These are phyloP conservation scores for Exophiala viscosa DNA, from an alignment of 2,329 filamentous ascomycete species.

Conservation along the genomic window DNA sequence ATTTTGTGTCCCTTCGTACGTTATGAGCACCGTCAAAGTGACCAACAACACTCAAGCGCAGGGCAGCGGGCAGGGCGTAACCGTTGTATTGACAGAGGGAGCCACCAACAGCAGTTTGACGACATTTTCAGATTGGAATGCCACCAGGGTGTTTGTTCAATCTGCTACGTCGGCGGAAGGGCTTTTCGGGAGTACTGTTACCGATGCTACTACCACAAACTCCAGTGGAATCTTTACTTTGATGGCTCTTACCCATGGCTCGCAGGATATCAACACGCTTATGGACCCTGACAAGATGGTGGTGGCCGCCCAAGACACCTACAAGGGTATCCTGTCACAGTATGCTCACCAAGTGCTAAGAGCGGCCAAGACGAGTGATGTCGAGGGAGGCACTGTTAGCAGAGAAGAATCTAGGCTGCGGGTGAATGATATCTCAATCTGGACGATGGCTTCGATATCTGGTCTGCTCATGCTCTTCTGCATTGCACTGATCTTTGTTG, in stretches of 20 bases:
- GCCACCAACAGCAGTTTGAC: slow-evolving; percentile 31
- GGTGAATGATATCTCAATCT: slow-evolving; percentile 25
- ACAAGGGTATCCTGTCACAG: slow-evolving; percentile 25
- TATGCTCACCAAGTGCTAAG: slow-evolving; percentile 24
- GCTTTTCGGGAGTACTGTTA: slow-evolving; percentile 20
- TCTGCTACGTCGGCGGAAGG: slow-evolving; percentile 14
- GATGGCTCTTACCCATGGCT: slow-evolving; percentile 22
- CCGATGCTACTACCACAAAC: slow-evolving; percentile 11
- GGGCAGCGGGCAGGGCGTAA: slow-evolving; percentile 13
- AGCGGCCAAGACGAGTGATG: slow-evolving; percentile 2
- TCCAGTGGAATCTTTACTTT: slow-evolving; percentile 23
- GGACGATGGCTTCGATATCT: slow-evolving; percentile 21
- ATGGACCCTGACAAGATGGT: slow-evolving; percentile 21
- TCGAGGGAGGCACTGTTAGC: slow-evolving; percentile 14
- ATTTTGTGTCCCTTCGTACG: slow-evolving; percentile 25
- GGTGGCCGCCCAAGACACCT: slow-evolving; percentile 20
- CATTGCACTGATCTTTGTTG: slow-evolving; percentile 22
- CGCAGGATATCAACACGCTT: slow-evolving; percentile 15
- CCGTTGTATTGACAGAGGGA: slow-evolving; percentile 25
- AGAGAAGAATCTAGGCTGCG: slow-evolving; percentile 15
- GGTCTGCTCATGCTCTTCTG: slow-evolving; percentile 20
- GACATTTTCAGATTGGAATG: slow-evolving; percentile 26
- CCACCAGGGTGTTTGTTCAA: slow-evolving; percentile 21
- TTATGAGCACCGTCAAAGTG: slow-evolving; percentile 22
- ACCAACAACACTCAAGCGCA: slow-evolving; percentile 23